phyloP scores from a whole-genome alignment of 305 asterid species.

The Fraxinus ornus region DNA sequence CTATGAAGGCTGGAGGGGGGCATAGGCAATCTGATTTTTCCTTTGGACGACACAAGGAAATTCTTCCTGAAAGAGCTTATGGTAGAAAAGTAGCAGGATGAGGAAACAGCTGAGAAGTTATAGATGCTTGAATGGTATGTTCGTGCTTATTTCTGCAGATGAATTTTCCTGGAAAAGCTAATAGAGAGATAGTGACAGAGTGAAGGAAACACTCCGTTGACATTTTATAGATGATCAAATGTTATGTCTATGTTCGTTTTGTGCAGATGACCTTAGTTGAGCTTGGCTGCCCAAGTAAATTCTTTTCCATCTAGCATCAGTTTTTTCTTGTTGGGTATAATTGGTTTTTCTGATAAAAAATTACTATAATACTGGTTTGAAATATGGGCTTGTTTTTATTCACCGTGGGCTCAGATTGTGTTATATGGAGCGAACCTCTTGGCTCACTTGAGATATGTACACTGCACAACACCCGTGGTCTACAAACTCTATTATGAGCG shows the following conservation, averaged over 20 bases:
- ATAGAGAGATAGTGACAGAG: neutral
- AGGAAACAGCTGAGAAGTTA: neutral
- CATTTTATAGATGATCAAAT: neutral
- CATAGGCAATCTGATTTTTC: conserved; percentile 38
- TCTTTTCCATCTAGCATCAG: neutral
- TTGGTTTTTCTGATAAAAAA: neutral
- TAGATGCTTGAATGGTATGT: neutral
- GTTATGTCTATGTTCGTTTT: neutral
- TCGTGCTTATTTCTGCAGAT: neutral
- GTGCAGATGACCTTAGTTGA: neutral
- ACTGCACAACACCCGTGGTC: neutral
- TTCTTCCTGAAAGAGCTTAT: conserved; percentile 34
- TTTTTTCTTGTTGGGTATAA: neutral
- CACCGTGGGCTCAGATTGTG: neutral
- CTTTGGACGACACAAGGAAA: conserved; percentile 42
- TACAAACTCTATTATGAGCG: neutral
- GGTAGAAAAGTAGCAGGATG: conserved; percentile 46
- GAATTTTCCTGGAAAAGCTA: neutral
- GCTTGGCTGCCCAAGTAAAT: neutral
- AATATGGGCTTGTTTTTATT: neutral
- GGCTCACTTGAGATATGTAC: neutral
- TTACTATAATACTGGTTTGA: neutral
- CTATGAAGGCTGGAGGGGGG: conserved; percentile 64
- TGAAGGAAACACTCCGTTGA: neutral
- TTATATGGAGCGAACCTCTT: neutral